These are phyloP conservation scores for Geranium brycei DNA, from an alignment of 345 rosid genomes.

Conservation along the genomic window DNA sequence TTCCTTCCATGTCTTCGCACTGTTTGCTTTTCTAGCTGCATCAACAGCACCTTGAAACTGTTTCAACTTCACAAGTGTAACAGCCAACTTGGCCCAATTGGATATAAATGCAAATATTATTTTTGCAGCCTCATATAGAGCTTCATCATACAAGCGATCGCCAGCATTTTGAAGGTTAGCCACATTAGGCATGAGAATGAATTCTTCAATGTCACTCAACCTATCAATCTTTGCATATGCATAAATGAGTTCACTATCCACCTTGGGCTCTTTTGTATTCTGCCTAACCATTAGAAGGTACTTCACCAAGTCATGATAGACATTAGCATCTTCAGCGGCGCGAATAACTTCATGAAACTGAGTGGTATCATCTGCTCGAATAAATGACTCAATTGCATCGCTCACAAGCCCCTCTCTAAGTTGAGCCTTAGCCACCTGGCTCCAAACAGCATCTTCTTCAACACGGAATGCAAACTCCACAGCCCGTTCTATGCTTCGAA, in stretches of 20 bases:
- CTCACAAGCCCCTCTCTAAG: constrained; percentile 90
- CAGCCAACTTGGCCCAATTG: constrained; percentile 97
- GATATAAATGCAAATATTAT: constrained; percentile 87
- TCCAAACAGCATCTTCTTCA: constrained; percentile 96
- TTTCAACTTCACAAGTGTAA: constrained; percentile 79
- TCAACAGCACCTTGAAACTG: constrained; percentile 99
- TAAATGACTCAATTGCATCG: constrained; percentile 91
- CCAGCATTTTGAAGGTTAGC: constrained; percentile 93
- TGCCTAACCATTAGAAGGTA: constrained; percentile 98
- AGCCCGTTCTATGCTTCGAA: constrained; percentile 42
- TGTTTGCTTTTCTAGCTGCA: constrained; percentile 97
- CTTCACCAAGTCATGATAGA: constrained; percentile 82
- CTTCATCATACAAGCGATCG: constrained; percentile 81
- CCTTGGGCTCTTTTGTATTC: constrained; percentile 89
- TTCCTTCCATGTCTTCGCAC: constrained; percentile 98
- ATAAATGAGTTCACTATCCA: constrained; percentile 84
- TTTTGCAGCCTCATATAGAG: constrained; percentile 88
- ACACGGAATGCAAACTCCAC: constrained; percentile 96
- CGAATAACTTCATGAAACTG: constrained; percentile 36
- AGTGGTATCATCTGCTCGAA: constrained; percentile 60
- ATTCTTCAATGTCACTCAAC: constrained; percentile 77
- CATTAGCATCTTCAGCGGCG: constrained; percentile 41
- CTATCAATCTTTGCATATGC: constrained; percentile 97
- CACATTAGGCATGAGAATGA: constrained; percentile 97
- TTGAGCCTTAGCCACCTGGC: constrained; percentile 92